Percentiles rank a stretch among this genome's conserved stretches.
Conservation (phyloP, 495 filamentous ascomycete species). For the Tetracladium marchalianum region DNA sequence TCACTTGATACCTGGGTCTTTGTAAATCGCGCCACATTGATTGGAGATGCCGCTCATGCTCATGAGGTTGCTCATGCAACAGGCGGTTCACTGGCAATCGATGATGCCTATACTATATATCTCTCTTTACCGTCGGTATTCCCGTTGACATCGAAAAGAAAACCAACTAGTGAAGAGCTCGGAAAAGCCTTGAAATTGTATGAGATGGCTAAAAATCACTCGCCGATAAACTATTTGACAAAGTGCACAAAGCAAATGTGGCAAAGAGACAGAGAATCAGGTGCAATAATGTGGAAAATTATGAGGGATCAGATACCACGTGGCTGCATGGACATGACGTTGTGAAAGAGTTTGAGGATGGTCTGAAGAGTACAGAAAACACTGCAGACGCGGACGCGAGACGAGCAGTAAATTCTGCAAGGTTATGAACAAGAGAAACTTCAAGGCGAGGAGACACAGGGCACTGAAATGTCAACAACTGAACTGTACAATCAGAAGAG, state of each 20-base stretch:
- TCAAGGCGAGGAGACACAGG: too few relatives aligned
- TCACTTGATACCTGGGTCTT: slow-evolving; percentile 33
- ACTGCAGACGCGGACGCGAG: too few relatives aligned
- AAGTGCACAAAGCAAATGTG: slow-evolving; percentile 30
- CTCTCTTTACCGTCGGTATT: slow-evolving; percentile 18
- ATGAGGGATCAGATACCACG: slow-evolving; percentile 28
- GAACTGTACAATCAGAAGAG: too few relatives aligned
- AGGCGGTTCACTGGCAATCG: slow-evolving; percentile 40
- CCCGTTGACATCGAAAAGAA: slow-evolving; percentile 7
- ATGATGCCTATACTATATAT: slow-evolving; percentile 30
- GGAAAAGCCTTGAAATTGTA: slow-evolving; percentile 28
- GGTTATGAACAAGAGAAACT: too few relatives aligned
- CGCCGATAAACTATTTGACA: slow-evolving; percentile 27
- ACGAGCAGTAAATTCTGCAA: too few relatives aligned
- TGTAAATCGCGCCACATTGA: slow-evolving; percentile 27
- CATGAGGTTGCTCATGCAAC: slow-evolving; percentile 42
- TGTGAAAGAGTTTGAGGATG: slow-evolving; percentile 25
- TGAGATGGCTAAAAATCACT: slow-evolving; percentile 31
- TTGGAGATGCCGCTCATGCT: slow-evolving; percentile 40
- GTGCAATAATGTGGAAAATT: slow-evolving; percentile 22
- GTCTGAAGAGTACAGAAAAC: background rate
- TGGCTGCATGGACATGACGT: slow-evolving; percentile 42
- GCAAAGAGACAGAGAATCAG: slow-evolving; percentile 17
- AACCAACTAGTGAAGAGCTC: slow-evolving; percentile 19
- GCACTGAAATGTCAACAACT: too few relatives aligned